Percentiles rank a stretch among this genome's conserved stretches.
These are phyloP conservation scores for Tetrahymena malaccensis DNA, from an alignment of 73 alveolate genomes.

Conservation along the genomic window DNA sequence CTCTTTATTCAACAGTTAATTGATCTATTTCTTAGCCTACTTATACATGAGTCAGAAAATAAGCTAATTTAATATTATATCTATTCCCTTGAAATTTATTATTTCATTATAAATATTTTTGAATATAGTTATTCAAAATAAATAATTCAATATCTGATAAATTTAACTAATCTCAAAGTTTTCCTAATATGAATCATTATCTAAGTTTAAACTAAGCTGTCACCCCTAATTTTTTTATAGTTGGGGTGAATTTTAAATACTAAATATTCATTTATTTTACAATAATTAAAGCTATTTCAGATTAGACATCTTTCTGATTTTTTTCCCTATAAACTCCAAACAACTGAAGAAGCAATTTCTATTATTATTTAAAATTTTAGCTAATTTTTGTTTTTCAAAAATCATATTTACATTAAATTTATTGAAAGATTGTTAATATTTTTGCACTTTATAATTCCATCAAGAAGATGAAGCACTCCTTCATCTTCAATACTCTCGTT, in stretches of 20 bases:
- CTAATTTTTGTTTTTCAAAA: no score
- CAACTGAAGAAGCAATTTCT: background rate
- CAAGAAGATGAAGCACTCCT: background rate
- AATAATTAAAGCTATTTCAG: background rate
- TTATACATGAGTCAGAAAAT: no score
- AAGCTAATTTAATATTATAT: no score
- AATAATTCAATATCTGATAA: background rate
- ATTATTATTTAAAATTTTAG: no score
- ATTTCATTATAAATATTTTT: no score
- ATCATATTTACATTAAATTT: background rate
- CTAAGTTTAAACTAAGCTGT: background rate
- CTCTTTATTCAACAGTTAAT: no score
- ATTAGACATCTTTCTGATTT: background rate
- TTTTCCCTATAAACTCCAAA: background rate
- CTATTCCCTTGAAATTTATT: no score
- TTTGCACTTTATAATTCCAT: background rate
- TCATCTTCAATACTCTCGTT: background rate
- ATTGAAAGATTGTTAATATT: background rate
- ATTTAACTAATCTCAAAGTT: background rate
- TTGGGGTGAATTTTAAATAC: background rate
- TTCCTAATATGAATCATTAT: no score
- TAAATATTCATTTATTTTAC: background rate
- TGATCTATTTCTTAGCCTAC: no score
- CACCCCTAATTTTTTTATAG: background rate
- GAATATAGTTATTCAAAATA: no score